phyloP scores from a whole-genome alignment of 495 filamentous ascomycete genomes.

The Pseudotulostoma volvatum region DNA sequence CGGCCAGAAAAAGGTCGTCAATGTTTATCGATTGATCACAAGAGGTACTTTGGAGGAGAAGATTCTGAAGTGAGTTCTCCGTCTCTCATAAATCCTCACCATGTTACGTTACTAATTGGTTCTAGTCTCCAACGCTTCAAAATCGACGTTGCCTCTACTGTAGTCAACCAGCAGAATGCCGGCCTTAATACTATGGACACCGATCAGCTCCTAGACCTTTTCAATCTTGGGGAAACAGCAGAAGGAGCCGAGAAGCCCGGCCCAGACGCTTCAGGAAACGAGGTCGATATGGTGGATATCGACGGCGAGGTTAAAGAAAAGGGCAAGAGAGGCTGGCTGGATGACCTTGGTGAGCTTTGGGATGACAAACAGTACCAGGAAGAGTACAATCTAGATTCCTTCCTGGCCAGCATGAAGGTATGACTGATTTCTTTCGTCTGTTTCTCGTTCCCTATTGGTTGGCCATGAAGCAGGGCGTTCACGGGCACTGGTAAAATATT shows the following conservation, averaged over 20 bases:
- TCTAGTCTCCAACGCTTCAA: slow-evolving; percentile 93
- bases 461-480: no score
- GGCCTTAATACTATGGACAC: slow-evolving; percentile 93
- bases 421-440: no score
- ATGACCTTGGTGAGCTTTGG: slow-evolving; percentile 91
- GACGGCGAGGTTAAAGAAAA: slow-evolving; percentile 87
- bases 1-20: slow-evolving; percentile 98
- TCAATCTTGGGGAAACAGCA: slow-evolving; percentile 74
- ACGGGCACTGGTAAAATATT: no score
- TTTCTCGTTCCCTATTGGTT: no score
- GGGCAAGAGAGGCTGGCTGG: slow-evolving; percentile 88
- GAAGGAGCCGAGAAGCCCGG: slow-evolving; percentile 48
- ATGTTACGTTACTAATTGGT: slow-evolving; percentile 1
- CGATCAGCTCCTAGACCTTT: slow-evolving; percentile 91
- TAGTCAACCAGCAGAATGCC: slow-evolving; percentile 98
- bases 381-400: slow-evolving; percentile 86
- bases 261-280: slow-evolving; percentile 33
- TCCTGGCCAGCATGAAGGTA: slow-evolving; percentile 72
- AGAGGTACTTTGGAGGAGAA: slow-evolving; percentile 95
- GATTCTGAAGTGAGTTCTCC: slow-evolving; percentile 60
- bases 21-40: slow-evolving; percentile 95
- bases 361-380: slow-evolving; percentile 93
- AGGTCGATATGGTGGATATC: slow-evolving; percentile 88
- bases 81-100: slow-evolving; percentile 1
- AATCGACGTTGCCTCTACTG: slow-evolving; percentile 93